Base-by-base conservation (phyloP, 2,329 filamentous ascomycete species). In the Fragosphaeria purpurea region DNA sequence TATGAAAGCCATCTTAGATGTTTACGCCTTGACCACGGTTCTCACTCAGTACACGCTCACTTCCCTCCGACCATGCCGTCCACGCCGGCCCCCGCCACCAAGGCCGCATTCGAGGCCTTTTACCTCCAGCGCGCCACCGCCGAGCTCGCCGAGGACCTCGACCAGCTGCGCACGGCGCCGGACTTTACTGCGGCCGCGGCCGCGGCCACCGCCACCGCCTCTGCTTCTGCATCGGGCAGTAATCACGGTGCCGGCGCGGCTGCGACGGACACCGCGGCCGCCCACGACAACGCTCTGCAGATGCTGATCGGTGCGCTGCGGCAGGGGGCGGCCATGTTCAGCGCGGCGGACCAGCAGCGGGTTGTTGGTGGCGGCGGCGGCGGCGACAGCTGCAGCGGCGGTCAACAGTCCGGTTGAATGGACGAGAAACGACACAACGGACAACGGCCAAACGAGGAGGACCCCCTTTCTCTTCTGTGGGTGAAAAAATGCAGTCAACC, bases 101-200 rank as follows among this genome's bases (percentile, higher is more conserved):
- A 7, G 7, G 35, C 35, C 35, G 46, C 46, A 10, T 53, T 53
- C 12, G 30, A 75, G 7, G 70, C 79, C 8, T 83, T 80, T 63
- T 88, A 88, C 63, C 75, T 89, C 44, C 80, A 84, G 59, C 80
- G 78, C 53, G 71, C 81, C 6, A 86, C 85, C 0, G 70, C 73
- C 47, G 85, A 89, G 62, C 80, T 90, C 50, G 79, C 82, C 10
- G 82, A 88, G 57, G 86, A 89, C 62, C 73, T 90, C 39, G 81
- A 87, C 67, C 80, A 80, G 63, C 71, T 88, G 54, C 79, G 85
- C 56, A 65, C 60, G 7, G 82, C 85, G 8, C 77, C 80, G 58
- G 86, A 89, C 65, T 90, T 88, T 67, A 82, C 79, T 61, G 70
- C 51, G 35, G 45, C 49, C n/a, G 46, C 42, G 9, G 70, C 52